phyloP scores from a whole-genome alignment of 306 rosid genomes.

The Coriaria nepalensis region DNA sequence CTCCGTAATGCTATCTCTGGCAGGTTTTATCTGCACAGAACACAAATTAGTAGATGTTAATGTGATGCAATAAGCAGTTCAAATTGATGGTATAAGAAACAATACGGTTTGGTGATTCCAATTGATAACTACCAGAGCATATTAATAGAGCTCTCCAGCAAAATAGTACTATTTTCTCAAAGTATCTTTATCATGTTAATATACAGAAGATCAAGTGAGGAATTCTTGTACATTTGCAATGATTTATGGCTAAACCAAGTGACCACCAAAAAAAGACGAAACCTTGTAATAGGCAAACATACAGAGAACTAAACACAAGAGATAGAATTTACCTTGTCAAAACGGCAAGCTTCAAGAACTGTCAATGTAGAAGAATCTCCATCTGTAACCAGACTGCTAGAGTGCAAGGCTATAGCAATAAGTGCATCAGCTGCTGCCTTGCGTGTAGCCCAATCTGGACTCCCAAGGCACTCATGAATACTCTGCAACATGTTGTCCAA shows the following conservation, averaged over 20 bases:
- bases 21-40: slow-evolving; percentile 70
- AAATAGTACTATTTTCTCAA: too few relatives aligned
- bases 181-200: background rate
- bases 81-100: background rate
- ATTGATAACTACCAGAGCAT: too few relatives aligned
- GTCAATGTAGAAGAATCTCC: slow-evolving; percentile 42
- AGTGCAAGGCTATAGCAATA: slow-evolving; percentile 56
- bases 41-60: slow-evolving; percentile 7
- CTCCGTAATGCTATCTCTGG: slow-evolving; percentile 83
- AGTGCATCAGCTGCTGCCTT: slow-evolving; percentile 95
- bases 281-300: slow-evolving; percentile 8
- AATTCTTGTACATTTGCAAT: too few relatives aligned
- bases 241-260: background rate
- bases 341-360: slow-evolving; percentile 70
- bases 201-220: background rate
- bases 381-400: slow-evolving; percentile 58
- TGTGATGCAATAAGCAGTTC: background rate
- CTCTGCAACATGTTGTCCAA: slow-evolving; percentile 60
- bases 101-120: too few relatives aligned
- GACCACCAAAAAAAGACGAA: slow-evolving; percentile 7
- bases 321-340: slow-evolving; percentile 65
- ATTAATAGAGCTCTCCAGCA: too few relatives aligned
- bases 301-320: too few relatives aligned
- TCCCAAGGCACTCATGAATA: slow-evolving; percentile 69
- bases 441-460: slow-evolving; percentile 91